Evolutionary conservation across 139 green algal species (phyloP), one percentile per base, ranked within the genome.

Genomic region (Tetradesmus obliquus): DNA sequence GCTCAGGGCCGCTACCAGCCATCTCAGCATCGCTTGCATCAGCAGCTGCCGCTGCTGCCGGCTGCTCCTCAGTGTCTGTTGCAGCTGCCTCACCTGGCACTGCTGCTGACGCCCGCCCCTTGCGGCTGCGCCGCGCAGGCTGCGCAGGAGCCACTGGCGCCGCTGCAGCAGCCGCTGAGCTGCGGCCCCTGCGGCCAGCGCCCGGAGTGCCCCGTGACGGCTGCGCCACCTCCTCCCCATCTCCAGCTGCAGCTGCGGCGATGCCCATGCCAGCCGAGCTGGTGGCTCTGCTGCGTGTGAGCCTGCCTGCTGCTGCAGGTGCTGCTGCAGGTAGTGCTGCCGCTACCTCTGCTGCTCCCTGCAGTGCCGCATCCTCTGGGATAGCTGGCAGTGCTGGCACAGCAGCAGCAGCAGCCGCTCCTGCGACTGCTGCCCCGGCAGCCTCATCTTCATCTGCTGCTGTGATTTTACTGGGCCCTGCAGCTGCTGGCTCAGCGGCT

Each of bases 221-320:
- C n/a, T 82, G 76, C 24, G 6, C 24, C 76, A 89, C 85, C 66
- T 89, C 85, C 66, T 89, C 85, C 5, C 62, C 85, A 19, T 89
- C 80, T 17, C 51, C 80, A 62, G 62, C 66, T 20, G 20, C 66
- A n/a, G 66, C 85, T 62, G 85, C 51, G 22, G 80, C 20, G 32
- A 24, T 58, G 45, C 51, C 80, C 5, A 22, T 85, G 80, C 51
- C 85, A 54, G 85, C 85, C 22, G 62, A 66, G 45, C 85, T 89
- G 45, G 62, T 89, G 24, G 15, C 85, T 24, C 85, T 89, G 85
- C 85, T 89, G 85, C 85, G 85, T 22, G 85, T 89, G 17, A 1
- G 17, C 80, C 80, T 62, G 51, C 45, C 85, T 69, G 85, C 55
- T 62, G 22, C 85, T 53, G 76, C 76, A 51, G 76, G 24, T 82